Evolutionary conservation across 2,329 filamentous ascomycete genomes (phyloP), one percentile per base, ranked within the genome.

Genomic region (Neopestalotiopsis sp.): DNA sequence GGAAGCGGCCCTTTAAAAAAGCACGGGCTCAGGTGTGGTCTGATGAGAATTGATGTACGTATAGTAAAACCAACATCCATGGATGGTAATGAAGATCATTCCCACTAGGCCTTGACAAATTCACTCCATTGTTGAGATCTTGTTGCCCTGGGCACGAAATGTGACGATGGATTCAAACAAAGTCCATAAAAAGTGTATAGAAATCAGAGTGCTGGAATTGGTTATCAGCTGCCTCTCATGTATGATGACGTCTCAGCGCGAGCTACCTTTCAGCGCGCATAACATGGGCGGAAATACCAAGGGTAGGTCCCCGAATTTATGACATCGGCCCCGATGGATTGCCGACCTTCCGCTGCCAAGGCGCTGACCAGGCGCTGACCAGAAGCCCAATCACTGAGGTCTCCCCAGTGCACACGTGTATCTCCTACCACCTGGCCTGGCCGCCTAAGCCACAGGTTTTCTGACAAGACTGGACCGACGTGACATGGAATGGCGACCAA

Each of bases 321-420:
- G n/a, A 52, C 45, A n/a, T 52, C 45, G 45, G 45, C n/a, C 59
- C 28, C 30, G 34, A 20, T 62, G 59, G 59, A 5, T 5, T 62
- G 30, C 59, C 59, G 59, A 34, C 59, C n/a, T 38, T 34, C 59
- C 59, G 59, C 59, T 40, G 59, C 59, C 59, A 62, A 62, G 59
- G 32, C 59, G 32, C 59, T 61, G n/a, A 58, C 28, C 20, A 58
- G 56, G 20, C 20, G 4, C 13, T 30, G 30, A 61, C 12, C 32
- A 40, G 14, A 34, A 24, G n/a, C 45, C 45, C 45, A 52, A 52
- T 52, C 45, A 52, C 17, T 52, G 17, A 28, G 24, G 24, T n/a
- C 42, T 20, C 6, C 14, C 45, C 45, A 52, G 45, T n/a, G 45
- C 45, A 52, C 45, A 52, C 20, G 45, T 52, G 45, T 34, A 40